phyloP scores from a whole-genome alignment of 2,329 filamentous ascomycete genomes.

The Penicillium palitans region DNA sequence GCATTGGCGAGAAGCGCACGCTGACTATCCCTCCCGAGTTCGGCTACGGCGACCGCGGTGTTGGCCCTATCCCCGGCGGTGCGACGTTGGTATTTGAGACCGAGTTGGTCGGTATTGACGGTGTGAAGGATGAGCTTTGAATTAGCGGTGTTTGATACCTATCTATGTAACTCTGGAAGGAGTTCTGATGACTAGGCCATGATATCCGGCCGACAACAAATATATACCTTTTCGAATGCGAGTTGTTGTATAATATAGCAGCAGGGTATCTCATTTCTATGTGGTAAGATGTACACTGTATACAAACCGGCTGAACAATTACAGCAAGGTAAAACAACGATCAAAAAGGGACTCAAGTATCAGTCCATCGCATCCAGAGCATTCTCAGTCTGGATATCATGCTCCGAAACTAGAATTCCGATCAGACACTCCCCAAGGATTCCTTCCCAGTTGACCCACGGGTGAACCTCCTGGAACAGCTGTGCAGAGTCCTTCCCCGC shows the following conservation, averaged over 20 bases:
- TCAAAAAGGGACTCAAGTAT: slow-evolving; percentile 16
- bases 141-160: not conserved
- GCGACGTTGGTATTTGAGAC: slow-evolving; percentile 90
- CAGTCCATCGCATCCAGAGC: slow-evolving; percentile 62
- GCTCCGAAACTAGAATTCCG: slow-evolving; percentile 60
- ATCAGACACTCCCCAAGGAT: slow-evolving; percentile 63
- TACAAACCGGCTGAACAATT: not conserved
- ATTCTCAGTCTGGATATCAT: slow-evolving; percentile 41
- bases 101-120: slow-evolving; percentile 79
- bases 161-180: not conserved
- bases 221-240: not conserved
- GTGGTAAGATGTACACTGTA: slow-evolving; percentile 11
- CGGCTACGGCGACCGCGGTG: slow-evolving; percentile 73
- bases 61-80: slow-evolving; percentile 80
- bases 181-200: not conserved
- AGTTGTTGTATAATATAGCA: slow-evolving; percentile 6
- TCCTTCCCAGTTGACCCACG: slow-evolving; percentile 69
- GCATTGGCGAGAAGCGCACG: slow-evolving; percentile 87
- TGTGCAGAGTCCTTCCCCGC: slow-evolving; percentile 66
- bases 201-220: not conserved
- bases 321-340: not conserved
- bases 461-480: slow-evolving; percentile 64
- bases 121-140: slow-evolving; percentile 59
- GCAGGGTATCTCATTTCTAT: slow-evolving; percentile 22
- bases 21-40: slow-evolving; percentile 85